Evolutionary conservation across 768 basidiomycete species (phyloP), one percentile per base, ranked within the genome.

Genomic region (Chalciporus pseudorubinellus): DNA sequence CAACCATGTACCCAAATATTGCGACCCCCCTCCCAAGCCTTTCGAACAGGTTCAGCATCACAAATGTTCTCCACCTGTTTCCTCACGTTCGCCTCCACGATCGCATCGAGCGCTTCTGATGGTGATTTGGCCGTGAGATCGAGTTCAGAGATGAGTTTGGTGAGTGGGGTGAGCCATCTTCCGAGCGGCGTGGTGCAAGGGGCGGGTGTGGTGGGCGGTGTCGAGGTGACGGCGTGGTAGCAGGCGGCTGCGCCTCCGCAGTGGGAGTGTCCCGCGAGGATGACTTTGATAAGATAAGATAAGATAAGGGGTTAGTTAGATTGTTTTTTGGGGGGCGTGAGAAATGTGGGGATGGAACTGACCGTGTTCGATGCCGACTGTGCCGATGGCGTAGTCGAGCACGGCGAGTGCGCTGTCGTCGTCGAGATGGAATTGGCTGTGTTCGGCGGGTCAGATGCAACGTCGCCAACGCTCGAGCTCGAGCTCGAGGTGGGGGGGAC

Each of bases 201-300:
- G 55, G 16, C 66, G 53, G 22, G 62, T 47, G 5, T 5, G 4
- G 4, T 49, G 12, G 8, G 3, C 4, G 24, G 1, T 38, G 42
- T 48, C 2, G 39, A 18, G 4, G 34, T 31, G 2, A 28, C 75
- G 39, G 81, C 78, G 1, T 65, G 59, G 36, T 81, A 69, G 44
- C 82, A 82, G 5, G 85, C 83, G 0, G 71, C 66, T 3, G 81
- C 87, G 46, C 92, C 92, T 48, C 90, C 92, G 64, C 92, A 95
- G 49, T 82, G 74, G 11, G 85, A 83, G 65, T 95, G 92, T 16
- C 92, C 92, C 21, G 86, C 88, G 59, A 95, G 72, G 55, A 91
- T 73, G 53, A 95, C 89, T 92, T n/a, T n/a, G n/a, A n/a, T n/a
- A n/a, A n/a, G n/a, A n/a, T n/a, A n/a, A n/a, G n/a, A n/a, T n/a